These are phyloP conservation scores for Dendrobium chrysotoxum DNA, from an alignment of 106 monocot genomes.

Conservation along the genomic window DNA sequence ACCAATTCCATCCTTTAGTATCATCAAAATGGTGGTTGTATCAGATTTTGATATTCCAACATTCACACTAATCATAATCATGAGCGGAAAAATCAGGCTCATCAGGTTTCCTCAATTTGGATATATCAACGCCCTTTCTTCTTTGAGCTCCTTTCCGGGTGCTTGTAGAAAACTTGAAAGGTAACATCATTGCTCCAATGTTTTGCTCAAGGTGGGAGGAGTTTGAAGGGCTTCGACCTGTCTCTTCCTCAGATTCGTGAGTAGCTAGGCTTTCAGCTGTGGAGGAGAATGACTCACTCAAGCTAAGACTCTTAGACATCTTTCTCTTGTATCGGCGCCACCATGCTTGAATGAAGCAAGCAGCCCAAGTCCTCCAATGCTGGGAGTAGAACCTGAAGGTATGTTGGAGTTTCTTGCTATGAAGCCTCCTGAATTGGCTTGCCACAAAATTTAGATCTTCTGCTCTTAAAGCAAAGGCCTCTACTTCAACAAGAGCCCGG, in stretches of 20 bases:
- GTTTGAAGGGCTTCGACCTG: neutral
- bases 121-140: conserved; percentile 23
- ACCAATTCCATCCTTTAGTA: too few relatives aligned
- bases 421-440: conserved; percentile 68
- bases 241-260: conserved; percentile 23
- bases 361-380: conserved; percentile 79
- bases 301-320: conserved; percentile 39
- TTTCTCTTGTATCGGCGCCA: conserved; percentile 70
- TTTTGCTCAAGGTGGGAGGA: conserved; percentile 12
- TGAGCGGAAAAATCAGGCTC: conserved; percentile 83
- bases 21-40: too few relatives aligned
- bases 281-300: conserved; percentile 39
- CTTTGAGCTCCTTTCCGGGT: conserved; percentile 26
- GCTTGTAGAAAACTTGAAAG: conserved; percentile 38
- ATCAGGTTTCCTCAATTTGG: conserved; percentile 64
- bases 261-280: conserved; percentile 14
- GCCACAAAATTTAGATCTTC: conserved; percentile 89
- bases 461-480: conserved; percentile 76
- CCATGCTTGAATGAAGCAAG: conserved; percentile 79
- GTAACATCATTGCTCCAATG: conserved; percentile 14
- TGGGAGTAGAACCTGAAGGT: conserved; percentile 86
- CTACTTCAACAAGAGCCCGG: conserved; percentile 63
- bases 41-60: too few relatives aligned
- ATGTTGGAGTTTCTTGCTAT: conserved; percentile 87
- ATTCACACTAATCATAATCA: conserved; percentile 13